Evolutionary conservation across 176 grass and related monocot genomes (phyloP), one percentile per base, ranked within the genome.

Genomic region (Thinopyrum elongatum): DNA sequence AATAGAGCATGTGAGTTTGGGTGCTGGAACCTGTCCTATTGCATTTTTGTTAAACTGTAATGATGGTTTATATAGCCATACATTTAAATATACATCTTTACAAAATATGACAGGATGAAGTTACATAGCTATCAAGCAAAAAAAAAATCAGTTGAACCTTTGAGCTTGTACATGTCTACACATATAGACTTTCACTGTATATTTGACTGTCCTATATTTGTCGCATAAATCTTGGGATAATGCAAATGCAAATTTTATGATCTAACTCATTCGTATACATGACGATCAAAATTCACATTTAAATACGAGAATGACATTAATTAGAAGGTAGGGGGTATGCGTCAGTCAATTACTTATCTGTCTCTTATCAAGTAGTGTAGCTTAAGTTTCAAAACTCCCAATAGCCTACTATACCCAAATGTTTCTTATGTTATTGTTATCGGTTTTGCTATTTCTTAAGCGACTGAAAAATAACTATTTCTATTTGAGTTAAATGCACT

Each of bases 251-350:
- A 7, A 22, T 58, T 22, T 58, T 8, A 58, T 22, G 19, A 6
- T 58, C 55, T 58, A 58, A 58, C 21, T 58, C 55, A 22, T 58
- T 3, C 7, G 10, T 72, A 65, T 61, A 51, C 17, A 44, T 34
- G 57, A 80, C 67, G 13, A 62, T 80, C 76, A 9, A 72, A 80
- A 5, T 41, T 8, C 3, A 60, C 76, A 63, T 82, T 58, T 77
- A 77, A 51, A 68, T 29, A 77, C 55, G 63, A 82, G 71, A 82
- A 70, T 62, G 71, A 26, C 71, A 62, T 53, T 77, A 82, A 62
- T 53, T 77, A 82, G 49, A 90, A 70, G 88, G 78, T 82, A 63
- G 57, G 60, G 5, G 36, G 49, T 90, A 86, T 62, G 88, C 38
- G 19, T 89, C 62, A 8, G 17, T 77, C 49, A 62, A 29, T 76